Evolutionary conservation across 108 stramenopile species (phyloP), one percentile per base, ranked within the genome.

Genomic region (Skeletonema tropicum): DNA sequence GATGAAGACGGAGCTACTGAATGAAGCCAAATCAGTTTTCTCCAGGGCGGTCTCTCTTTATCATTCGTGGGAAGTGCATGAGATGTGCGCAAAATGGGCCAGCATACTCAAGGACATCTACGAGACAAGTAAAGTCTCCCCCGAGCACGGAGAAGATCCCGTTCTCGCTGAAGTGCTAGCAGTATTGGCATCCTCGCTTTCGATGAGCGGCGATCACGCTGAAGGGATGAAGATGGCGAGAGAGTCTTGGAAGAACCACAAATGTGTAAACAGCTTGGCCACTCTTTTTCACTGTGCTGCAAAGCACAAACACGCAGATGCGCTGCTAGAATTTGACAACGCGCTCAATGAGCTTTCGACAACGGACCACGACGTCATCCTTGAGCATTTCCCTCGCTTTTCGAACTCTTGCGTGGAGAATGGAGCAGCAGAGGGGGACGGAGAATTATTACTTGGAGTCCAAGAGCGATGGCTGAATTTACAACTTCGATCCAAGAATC

Each of bases 391-490:
- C 60, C 70, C 75, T 0, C 82, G 74, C 21, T 23, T 83, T 19
- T 71, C 82, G 8, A 83, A 72, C 19, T 75, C 73, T 5, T 83
- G 82, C 42, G 64, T 75, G 5, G 77, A 75, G 23, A 74, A 63
- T 31, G 71, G 71, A 52, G 14, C 23, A 60, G 21, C 23, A 60
- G 41, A 32, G 0, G 77, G 77, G 36, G 77, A 73, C 14, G 77
- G 67, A 2, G n/a, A 65, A 15, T 21, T 83, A 12, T 39, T 83
- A 5, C 64, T 83, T 25, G 66, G 73, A 30, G 58, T 79, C 13
- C 82, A 83, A 52, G 82, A 83, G 38, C 60, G 82, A 12, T 83
- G 82, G 82, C 23, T 74, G 31, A 62, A 74, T 57, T 46, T 79
- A 73, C 38, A 79, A 25, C 31, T 82, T 21, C 17, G 35, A 30